Base-by-base conservation (phyloP, 805 yeast species). In the Candida gorgasii region DNA sequence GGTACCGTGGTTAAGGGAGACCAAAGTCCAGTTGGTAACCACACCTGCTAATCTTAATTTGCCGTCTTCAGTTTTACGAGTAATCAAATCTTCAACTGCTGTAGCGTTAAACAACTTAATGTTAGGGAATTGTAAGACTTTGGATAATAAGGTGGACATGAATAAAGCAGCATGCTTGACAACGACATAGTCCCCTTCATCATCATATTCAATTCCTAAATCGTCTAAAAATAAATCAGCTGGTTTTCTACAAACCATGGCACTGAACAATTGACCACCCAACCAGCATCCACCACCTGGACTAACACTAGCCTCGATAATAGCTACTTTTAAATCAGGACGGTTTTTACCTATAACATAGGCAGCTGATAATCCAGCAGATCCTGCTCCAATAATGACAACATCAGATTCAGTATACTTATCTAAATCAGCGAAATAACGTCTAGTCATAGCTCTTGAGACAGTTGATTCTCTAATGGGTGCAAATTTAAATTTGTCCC, bases 201-300 rank as follows among this genome's bases (percentile, higher is more conserved):
- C 92, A 51, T 84, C 89, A 61, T 78, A 84, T 31, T 78, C 81
- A 41, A 84, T 67, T 6, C 76, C 81, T 38, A 84, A 61, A 43
- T 81, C 87, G 29, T 78, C 73, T 59, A 84, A 70, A 65, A 84
- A 84, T 47, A 72, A 55, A 47, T 84, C 80, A n/a, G 89, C 86
- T 14, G 89, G 90, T 63, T 84, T 84, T 65, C 90, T 78, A 75
- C 83, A 69, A 40, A 84, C 80, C 89, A 84, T 84, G 28, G 89
- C 89, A 20, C 85, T 78, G 62, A 84, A 82, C 48, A 84, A 67
- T 60, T 82, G 88, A 9, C 89, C 92, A 43, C 88, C 88, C 36
- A 84, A 69, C 82, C 86, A 83, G 45, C 85, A 80, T 20, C 92
- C 92, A 48, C 90, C 92, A 44, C 90, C 90, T 42, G 86, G 84